A percentile compares a stretch with the other conserved stretches of the same genome.
These are phyloP conservation scores for Citrullus mucosospermus DNA, from an alignment of 306 rosid species.

Conservation along the genomic window DNA sequence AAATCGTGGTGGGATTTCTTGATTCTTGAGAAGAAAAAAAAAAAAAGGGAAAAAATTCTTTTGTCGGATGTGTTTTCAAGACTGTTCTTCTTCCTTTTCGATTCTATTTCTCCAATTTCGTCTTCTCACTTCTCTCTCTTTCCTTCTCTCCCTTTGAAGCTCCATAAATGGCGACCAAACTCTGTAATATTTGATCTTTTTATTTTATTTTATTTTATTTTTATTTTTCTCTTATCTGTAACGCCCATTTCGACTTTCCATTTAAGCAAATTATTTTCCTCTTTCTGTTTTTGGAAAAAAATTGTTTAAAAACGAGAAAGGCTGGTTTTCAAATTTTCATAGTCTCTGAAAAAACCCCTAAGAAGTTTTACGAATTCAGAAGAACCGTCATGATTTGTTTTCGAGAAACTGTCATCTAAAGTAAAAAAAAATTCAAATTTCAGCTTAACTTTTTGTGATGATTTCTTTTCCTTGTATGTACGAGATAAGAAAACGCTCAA, in stretches of 20 bases:
- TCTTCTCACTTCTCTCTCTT: neutral
- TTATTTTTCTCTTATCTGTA: neutral
- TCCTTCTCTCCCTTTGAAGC: neutral
- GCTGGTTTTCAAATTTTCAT: neutral
- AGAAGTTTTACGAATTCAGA: too few species aligned
- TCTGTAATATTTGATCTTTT: neutral
- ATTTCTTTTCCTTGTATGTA: neutral
- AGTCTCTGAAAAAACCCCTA: neutral
- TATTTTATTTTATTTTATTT: neutral
- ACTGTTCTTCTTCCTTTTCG: neutral
- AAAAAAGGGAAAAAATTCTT: neutral
- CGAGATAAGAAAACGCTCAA: neutral
- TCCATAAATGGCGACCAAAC: neutral
- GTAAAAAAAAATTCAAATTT: neutral
- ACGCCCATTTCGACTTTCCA: neutral
- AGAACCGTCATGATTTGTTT: neutral
- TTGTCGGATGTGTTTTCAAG: constrained; percentile 3
- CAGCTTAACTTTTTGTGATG: neutral
- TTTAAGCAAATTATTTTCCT: neutral
- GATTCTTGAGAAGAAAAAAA: constrained; percentile 17
- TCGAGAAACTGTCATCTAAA: neutral
- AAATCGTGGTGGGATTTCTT: constrained; percentile 27
- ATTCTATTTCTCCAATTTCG: neutral
- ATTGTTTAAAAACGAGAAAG: neutral
- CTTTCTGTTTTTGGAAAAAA: neutral